A percentile compares a stretch with the other conserved stretches of the same genome.
Conservation (phyloP, 148 eudicot genomes). For the Heliamphora exappendiculata region DNA sequence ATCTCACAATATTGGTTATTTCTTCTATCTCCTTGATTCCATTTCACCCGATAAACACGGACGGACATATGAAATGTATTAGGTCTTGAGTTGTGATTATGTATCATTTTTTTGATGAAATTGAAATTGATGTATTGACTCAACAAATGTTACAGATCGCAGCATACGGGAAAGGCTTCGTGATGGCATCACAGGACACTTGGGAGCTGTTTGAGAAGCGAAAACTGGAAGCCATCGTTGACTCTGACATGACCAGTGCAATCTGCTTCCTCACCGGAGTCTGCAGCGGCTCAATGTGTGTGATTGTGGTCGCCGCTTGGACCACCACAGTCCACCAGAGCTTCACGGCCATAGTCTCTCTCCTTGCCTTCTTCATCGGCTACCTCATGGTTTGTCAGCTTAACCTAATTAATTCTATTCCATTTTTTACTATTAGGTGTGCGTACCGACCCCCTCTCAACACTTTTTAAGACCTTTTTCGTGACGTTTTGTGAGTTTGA, state of each 20-base stretch:
- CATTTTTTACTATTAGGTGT: no score
- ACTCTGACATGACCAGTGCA: conserved; percentile 73
- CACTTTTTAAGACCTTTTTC: no score
- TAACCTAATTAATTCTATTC: background rate
- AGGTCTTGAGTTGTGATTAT: background rate
- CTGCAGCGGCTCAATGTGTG: conserved; percentile 87
- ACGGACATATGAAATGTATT: no score
- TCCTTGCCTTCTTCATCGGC: conserved; percentile 75
- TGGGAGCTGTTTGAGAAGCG: conserved; percentile 69
- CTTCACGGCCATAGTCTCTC: conserved; percentile 72
- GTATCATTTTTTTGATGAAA: background rate
- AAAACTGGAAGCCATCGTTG: conserved; percentile 64
- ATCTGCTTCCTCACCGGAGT: conserved; percentile 89
- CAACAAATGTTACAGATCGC: conserved; percentile 54
- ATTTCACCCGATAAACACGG: no score
- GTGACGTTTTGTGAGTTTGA: no score
- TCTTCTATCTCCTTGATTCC: no score
- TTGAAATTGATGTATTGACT: conserved; percentile 6
- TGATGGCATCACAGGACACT: conserved; percentile 84
- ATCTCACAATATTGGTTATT: no score
- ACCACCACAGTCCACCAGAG: conserved; percentile 49
- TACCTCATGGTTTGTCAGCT: conserved; percentile 77
- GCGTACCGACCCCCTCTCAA: no score
- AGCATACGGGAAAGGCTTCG: conserved; percentile 82
- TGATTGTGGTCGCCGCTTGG: conserved; percentile 85